Base-by-base conservation (phyloP, 257 asterid genomes). In the Ajuga chamaepitys region DNA sequence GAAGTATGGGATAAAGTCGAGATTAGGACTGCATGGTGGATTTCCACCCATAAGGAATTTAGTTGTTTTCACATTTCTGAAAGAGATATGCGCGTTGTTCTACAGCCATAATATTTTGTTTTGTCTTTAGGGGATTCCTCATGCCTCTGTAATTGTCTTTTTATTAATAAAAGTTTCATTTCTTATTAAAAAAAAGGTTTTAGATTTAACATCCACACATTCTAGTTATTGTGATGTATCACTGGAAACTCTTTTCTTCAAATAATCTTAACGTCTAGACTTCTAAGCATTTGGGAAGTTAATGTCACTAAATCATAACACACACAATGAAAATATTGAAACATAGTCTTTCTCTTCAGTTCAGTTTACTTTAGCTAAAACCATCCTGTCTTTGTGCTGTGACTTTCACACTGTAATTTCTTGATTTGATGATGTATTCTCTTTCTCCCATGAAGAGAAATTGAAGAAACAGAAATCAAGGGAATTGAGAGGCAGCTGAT, bases 401-500 rank as follows among this genome's bases (percentile, higher is more conserved):
- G 61, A 47, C 28, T 64, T 24, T 51, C 52, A 13, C 17, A 32
- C 70, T 57, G 38, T 38, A 20, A n/a, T 54, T 67, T 70, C 63
- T 24, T 72, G 47, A 60, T 58, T 56, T 67, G 32, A 40, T 67
- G 32, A 40, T 38, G 41, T 56, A 5, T 58, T 20, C 16, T 50
- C 18, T 26, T 20, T 32, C 71, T 62, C 11, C 17, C 20, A 66
- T 68, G 75, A 75, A 93, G 99, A 71, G 99, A 94, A 81, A 94
- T 94, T 68, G 99, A 88, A 70, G 99, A 94, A 81, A 75, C 86
- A 56, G 97, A 94, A 74, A 89, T 94, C 77, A 94, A 85, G 80
- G 86, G 85, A 35, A 77, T 90, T 66, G 99, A 94, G 74, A 86
- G 99, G 79, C 99, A 94, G 82, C 81, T 94, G 20, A 85, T 94